phyloP scores from a whole-genome alignment of 2,329 filamentous ascomycete species.

The Ascochyta rabiei region DNA sequence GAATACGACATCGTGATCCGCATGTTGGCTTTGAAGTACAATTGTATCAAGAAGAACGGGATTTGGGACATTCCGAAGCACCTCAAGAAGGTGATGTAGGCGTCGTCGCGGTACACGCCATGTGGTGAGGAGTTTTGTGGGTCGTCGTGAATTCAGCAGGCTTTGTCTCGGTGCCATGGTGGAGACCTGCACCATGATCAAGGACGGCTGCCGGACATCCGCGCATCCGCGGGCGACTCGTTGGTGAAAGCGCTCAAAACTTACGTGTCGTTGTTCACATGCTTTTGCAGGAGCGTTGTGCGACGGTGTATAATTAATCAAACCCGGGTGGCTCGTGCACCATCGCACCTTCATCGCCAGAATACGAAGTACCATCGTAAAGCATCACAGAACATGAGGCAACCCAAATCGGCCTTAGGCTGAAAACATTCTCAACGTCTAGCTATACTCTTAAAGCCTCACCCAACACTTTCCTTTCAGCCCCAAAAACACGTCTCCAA shows the following conservation, averaged over 20 bases:
- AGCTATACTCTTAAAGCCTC: neutral
- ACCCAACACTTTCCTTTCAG: neutral
- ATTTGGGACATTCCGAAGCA: neutral
- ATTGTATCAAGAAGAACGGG: neutral
- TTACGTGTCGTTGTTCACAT: neutral
- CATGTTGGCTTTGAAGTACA: neutral
- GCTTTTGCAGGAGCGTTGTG: neutral
- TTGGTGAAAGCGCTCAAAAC: neutral
- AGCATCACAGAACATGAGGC: neutral
- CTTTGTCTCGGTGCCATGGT: slow-evolving; percentile 4
- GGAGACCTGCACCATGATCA: neutral
- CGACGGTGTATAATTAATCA: neutral
- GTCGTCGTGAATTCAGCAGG: neutral
- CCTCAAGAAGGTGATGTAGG: neutral
- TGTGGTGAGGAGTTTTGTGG: slow-evolving; percentile 3
- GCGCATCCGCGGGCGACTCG: neutral
- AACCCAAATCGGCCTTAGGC: neutral
- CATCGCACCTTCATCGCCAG: neutral
- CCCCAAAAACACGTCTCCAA: neutral
- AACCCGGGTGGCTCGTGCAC: neutral
- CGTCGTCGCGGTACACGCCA: neutral
- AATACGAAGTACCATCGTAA: no score
- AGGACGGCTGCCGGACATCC: neutral
- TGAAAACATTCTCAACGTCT: neutral
- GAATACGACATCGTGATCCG: neutral